Conservation (phyloP, 108 stramenopile species). For the Cyclostephanos tholiformis region DNA sequence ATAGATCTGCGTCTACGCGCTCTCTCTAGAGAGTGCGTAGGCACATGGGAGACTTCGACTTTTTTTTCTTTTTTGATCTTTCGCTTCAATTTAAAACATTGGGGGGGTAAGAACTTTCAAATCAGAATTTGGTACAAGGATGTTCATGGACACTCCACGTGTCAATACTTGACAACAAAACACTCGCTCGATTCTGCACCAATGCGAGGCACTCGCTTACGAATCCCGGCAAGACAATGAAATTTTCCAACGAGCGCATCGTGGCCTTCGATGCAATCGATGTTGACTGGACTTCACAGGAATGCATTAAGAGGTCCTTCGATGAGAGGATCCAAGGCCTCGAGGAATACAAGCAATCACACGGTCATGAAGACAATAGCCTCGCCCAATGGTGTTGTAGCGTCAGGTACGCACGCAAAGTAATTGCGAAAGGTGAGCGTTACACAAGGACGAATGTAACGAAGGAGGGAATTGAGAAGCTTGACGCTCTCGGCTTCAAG, state of each 20-base stretch:
- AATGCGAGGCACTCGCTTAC: background rate
- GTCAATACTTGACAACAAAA: background rate
- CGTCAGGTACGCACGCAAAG: constrained; percentile 1
- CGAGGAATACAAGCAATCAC: background rate
- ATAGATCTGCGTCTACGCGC: no score
- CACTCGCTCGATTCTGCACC: background rate
- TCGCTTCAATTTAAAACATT: no score
- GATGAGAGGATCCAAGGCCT: background rate
- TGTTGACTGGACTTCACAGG: background rate
- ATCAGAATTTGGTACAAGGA: constrained; percentile 14
- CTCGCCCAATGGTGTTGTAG: constrained; percentile 3
- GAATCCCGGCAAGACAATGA: background rate
- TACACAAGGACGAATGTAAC: constrained; percentile 9
- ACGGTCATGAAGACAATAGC: constrained; percentile 6
- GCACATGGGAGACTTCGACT: no score
- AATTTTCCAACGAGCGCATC: background rate
- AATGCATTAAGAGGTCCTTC: background rate
- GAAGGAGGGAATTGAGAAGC: constrained; percentile 7
- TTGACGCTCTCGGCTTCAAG: constrained; percentile 18
- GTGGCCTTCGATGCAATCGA: background rate
- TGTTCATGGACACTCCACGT: background rate
- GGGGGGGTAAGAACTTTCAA: no score
- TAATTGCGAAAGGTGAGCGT: background rate
- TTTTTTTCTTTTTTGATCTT: no score
- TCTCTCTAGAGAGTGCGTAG: no score